phyloP scores from a whole-genome alignment of 2,329 filamentous ascomycete species.

The Alternaria hordeiaustralica region DNA sequence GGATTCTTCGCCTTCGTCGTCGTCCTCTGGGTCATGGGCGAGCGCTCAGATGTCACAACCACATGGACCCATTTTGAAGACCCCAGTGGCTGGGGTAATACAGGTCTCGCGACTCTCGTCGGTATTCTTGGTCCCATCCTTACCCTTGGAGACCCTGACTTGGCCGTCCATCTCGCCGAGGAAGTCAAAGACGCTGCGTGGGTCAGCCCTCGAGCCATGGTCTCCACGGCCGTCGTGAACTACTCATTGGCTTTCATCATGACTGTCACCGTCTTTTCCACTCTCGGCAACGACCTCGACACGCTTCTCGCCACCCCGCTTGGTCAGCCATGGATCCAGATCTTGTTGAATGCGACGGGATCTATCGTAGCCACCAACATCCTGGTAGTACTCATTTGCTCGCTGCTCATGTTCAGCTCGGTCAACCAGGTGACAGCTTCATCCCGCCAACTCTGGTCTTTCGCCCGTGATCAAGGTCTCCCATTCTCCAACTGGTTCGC shows the following conservation, averaged over 20 bases:
- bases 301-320: constrained; percentile 11
- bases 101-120: constrained; percentile 51
- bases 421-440: constrained; percentile 19
- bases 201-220: constrained; percentile 44
- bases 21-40: constrained; percentile 28
- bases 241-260: constrained; percentile 43
- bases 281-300: not conserved
- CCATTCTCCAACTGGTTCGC: constrained; percentile 22
- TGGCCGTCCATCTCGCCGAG: constrained; percentile 42
- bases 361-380: constrained; percentile 26
- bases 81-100: constrained; percentile 49
- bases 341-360: constrained; percentile 27
- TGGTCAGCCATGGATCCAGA: constrained; percentile 28
- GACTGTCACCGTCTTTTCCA: constrained; percentile 20
- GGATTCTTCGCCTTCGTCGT: constrained; percentile 59
- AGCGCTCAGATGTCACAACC: constrained; percentile 41
- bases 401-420: not conserved
- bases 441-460: constrained; percentile 37
- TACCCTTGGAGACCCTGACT: constrained; percentile 43
- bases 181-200: constrained; percentile 33
- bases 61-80: constrained; percentile 57
- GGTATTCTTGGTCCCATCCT: constrained; percentile 43
- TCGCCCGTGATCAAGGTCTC: constrained; percentile 35
- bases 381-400: constrained; percentile 12
- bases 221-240: constrained; percentile 43